These are phyloP conservation scores for Boechera divaricarpa DNA, from an alignment of 345 rosid genomes.

Conservation along the genomic window DNA sequence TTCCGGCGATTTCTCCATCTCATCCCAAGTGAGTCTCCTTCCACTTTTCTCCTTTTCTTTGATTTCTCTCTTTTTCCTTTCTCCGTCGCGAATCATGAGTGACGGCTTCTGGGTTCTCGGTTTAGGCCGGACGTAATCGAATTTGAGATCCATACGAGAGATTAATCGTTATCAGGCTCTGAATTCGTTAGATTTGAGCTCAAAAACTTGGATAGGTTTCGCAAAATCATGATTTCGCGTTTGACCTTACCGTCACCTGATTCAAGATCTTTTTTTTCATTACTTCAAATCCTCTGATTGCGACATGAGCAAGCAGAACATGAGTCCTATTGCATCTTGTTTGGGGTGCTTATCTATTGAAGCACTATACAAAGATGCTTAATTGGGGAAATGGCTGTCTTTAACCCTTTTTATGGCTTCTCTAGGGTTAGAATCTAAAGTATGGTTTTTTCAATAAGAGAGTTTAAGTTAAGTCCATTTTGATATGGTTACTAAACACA, in stretches of 20 bases:
- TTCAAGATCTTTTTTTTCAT: constrained; percentile 3
- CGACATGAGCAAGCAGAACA: not conserved
- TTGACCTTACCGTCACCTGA: not conserved
- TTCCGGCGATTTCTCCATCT: constrained; percentile 30
- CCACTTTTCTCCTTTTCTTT: not conserved
- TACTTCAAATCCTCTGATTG: not conserved
- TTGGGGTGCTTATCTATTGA: not conserved
- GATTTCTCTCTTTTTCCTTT: not conserved
- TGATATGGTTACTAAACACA: not conserved
- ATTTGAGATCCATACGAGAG: not conserved
- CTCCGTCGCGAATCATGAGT: constrained; percentile 11
- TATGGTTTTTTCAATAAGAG: not conserved
- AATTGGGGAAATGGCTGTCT: not conserved
- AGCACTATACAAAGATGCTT: not conserved
- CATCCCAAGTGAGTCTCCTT: constrained; percentile 34
- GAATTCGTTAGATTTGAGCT: constrained; percentile 19
- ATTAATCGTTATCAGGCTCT: constrained; percentile 1
- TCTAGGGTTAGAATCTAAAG: not conserved
- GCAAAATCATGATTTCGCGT: constrained; percentile 2
- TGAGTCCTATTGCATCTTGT: not conserved
- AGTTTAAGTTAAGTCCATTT: too few species aligned
- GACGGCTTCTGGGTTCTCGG: not conserved
- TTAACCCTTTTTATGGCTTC: not conserved
- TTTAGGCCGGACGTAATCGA: not conserved
- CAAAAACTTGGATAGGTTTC: constrained; percentile 16